Evolutionary conservation across 139 green algal genomes (phyloP).

Genomic region (Coelastrella sp.): DNA sequence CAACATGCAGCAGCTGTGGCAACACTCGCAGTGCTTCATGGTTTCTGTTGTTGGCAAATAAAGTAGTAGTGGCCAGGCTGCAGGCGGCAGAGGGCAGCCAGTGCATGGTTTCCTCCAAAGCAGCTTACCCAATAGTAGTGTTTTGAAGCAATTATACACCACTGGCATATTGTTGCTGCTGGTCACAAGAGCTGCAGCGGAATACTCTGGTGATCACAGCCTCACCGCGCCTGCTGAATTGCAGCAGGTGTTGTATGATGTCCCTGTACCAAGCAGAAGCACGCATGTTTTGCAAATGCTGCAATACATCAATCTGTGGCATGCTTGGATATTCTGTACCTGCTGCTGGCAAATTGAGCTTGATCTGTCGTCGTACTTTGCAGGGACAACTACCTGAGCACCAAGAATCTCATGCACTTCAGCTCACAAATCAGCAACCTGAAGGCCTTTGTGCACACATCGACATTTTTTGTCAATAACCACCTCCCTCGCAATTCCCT

Average conservation of each 20-base stretch:
- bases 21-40: not conserved
- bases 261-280: not conserved
- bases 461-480: slow-evolving; percentile 54
- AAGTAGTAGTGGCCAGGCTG: too few species aligned
- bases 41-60: not conserved
- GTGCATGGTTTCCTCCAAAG: not conserved
- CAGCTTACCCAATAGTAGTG: not conserved
- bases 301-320: too few species aligned
- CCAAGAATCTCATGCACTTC: slow-evolving; percentile 45
- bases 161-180: not conserved
- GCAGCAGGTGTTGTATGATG: not conserved
- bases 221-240: not conserved
- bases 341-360: too few species aligned
- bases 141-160: not conserved
- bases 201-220: too few species aligned
- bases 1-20: not conserved
- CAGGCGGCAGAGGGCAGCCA: not conserved
- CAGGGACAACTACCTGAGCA: slow-evolving; percentile 51
- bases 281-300: not conserved
- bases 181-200: too few species aligned
- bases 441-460: slow-evolving; percentile 54
- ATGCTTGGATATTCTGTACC: too few species aligned
- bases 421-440: slow-evolving; percentile 38
- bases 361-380: not conserved
- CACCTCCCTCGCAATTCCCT: slow-evolving; percentile 45